Base-by-base conservation (phyloP, 2,329 filamentous ascomycete species). In the Colletotrichum lindemuthianum region DNA sequence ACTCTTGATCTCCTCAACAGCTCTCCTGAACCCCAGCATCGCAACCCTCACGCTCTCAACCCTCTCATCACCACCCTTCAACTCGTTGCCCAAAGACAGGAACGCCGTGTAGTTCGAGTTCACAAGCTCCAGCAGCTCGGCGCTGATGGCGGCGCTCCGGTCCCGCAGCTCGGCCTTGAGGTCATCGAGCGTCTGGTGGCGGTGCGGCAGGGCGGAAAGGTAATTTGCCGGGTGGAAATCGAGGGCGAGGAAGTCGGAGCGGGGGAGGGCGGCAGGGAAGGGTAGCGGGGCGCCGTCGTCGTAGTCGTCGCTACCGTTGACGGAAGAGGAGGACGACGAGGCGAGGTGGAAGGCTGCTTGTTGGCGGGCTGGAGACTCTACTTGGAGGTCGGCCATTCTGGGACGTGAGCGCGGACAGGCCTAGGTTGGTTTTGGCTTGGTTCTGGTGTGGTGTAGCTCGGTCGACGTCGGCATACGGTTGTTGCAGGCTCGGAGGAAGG, bases 21-120 rank as follows among this genome's bases (percentile, higher is more conserved):
- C 93, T 68, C 94, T 86, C 65, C 89, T 85, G 72, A 99, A 97
- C 0, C 93, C 93, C 65, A 98, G 76, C 59, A 99, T 78, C 0
- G 93, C 93, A 0, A 99, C 91, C 47, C 92, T 86, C 37, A 98
- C 90, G 73, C 96, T 93, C 74, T 97, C 94, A 1, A 97, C 90
- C 75, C 90, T 92, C 72, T 97, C 95, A 72, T 97, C 94, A 8
- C 96, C 96, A 3, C 94, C 94, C 58, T 88, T 87, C 47, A 99
- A 80, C 70, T 93, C 92, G 50, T 86, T 88, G 0, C 96, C 96
- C 0, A 99, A 80, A 0, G 89, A 90, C 5, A 99, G 78, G 71
- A 99, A 99, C 61, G 95, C 91, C 51, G 93, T 90, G 75, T 99
- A 98, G 77, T 99, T 97, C 55, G 90, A 87, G 74, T 99, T 99